Conservation (phyloP, 306 rosid genomes). For the Albizia julibrissin region DNA sequence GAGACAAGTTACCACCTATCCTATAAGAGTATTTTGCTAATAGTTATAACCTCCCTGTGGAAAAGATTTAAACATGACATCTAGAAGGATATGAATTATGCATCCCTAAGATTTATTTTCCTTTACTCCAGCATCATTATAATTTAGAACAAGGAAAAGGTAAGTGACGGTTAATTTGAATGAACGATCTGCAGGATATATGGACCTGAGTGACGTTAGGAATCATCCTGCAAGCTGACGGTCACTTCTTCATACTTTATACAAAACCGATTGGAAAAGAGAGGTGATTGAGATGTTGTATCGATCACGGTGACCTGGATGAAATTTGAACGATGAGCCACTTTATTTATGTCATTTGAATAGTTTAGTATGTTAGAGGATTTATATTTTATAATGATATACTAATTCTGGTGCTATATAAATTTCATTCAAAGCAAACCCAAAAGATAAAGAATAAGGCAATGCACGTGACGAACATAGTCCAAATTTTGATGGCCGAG, state of each 20-base stretch:
- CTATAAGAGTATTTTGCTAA: too few species aligned
- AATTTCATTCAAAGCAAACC: background rate
- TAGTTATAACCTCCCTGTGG: too few species aligned
- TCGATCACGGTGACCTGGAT: too few species aligned
- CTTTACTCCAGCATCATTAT: too few species aligned
- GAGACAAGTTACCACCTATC: too few species aligned
- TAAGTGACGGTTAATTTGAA: background rate
- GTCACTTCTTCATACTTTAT: too few species aligned
- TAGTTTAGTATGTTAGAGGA: background rate
- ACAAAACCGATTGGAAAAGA: too few species aligned
- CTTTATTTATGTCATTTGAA: background rate
- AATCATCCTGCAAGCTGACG: constrained; percentile 51
- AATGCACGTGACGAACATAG: background rate
- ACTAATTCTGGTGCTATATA: background rate
- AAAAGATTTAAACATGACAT: too few species aligned
- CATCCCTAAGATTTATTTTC: background rate
- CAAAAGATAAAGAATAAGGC: background rate
- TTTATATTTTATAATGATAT: background rate
- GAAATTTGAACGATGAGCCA: background rate
- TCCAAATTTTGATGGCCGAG: background rate
- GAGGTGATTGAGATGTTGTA: constrained; percentile 47
- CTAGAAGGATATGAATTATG: too few species aligned
- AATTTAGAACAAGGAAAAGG: too few species aligned
- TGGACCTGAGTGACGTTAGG: constrained; percentile 77
- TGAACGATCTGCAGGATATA: constrained; percentile 63